phyloP scores from a whole-genome alignment of 129 eudicot genomes.

The Chrysanthemum lavandulifolium region DNA sequence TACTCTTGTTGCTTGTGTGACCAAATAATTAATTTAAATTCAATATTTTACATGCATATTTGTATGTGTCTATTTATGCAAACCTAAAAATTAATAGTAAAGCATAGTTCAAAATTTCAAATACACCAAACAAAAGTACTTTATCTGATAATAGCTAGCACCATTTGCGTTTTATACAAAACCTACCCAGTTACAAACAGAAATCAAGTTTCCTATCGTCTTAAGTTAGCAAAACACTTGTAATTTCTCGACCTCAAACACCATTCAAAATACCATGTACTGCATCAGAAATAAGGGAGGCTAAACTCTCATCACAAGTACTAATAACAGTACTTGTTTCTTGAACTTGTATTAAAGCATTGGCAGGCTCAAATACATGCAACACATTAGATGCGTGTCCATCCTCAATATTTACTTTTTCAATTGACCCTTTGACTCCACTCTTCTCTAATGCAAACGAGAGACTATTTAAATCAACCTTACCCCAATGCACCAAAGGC shows the following conservation, averaged over 20 bases:
- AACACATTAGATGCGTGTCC: slow-evolving; percentile 33
- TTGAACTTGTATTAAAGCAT: slow-evolving; percentile 50
- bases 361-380: slow-evolving; percentile 46
- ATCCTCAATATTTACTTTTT: slow-evolving; percentile 31
- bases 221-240: no score
- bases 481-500: slow-evolving; percentile 52
- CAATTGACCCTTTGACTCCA: slow-evolving; percentile 49
- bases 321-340: slow-evolving; percentile 45
- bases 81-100: neutral
- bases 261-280: slow-evolving; percentile 36
- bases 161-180: no score
- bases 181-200: no score
- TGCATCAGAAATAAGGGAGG: slow-evolving; percentile 42
- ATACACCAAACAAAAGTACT: no score
- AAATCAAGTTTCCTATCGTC: no score
- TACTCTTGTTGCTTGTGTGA: neutral
- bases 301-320: slow-evolving; percentile 47
- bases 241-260: neutral
- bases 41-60: neutral
- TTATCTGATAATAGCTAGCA: no score
- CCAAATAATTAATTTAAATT: neutral
- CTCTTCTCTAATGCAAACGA: slow-evolving; percentile 37
- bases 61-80: neutral
- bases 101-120: no score
- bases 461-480: slow-evolving; percentile 38